These are phyloP conservation scores for Penicillium expansum DNA, from an alignment of 2,329 filamentous ascomycete genomes.

Conservation along the genomic window DNA sequence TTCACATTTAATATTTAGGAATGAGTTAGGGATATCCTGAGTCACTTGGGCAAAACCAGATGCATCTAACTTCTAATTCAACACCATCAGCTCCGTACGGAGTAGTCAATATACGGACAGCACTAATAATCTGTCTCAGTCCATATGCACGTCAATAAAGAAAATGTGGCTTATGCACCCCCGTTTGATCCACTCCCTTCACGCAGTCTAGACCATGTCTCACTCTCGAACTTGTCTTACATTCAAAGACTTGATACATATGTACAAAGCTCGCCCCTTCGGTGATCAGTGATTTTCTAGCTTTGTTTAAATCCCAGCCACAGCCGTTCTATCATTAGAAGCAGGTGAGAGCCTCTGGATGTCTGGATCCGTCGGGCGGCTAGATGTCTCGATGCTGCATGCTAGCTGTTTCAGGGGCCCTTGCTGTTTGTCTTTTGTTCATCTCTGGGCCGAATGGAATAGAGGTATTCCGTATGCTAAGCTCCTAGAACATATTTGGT, in stretches of 20 bases:
- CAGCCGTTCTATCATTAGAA: neutral
- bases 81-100: neutral
- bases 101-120: neutral
- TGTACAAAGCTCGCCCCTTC: neutral
- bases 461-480: neutral
- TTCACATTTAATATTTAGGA: neutral
- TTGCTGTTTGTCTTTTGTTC: neutral
- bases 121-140: neutral
- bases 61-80: neutral
- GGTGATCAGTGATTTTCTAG: neutral
- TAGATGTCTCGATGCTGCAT: neutral
- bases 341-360: neutral
- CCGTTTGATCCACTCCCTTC: slow-evolving; percentile 5
- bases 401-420: neutral
- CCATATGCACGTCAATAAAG: slow-evolving; percentile 3
- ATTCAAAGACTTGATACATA: neutral
- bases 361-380: neutral
- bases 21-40: neutral
- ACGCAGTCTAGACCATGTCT: slow-evolving; percentile 1
- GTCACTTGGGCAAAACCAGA: neutral
- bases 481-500: neutral
- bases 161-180: slow-evolving; percentile 3
- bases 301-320: neutral
- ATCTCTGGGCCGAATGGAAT: neutral
- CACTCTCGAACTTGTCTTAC: slow-evolving; percentile 1